Conservation (phyloP, 441 rosid species). For the Euphorbia celastroides region DNA sequence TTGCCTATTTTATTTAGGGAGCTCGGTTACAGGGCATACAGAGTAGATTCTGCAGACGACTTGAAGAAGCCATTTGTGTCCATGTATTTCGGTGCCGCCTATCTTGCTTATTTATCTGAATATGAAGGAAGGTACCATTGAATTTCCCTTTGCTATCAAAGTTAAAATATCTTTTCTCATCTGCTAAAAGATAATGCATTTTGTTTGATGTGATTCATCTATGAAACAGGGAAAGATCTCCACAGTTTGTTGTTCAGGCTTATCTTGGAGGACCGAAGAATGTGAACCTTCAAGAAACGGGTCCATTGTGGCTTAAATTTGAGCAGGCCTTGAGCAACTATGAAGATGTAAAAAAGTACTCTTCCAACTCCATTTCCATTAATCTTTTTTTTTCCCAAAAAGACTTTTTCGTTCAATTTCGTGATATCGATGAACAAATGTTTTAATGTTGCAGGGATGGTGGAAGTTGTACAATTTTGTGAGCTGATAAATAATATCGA, state of each 20-base stretch:
- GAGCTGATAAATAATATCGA: constrained; percentile 9
- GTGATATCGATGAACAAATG: constrained; percentile 8
- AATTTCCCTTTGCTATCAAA: too few species aligned
- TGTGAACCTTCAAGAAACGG: constrained; percentile 49
- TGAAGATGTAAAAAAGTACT: constrained; percentile 39
- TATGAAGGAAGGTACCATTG: constrained; percentile 66
- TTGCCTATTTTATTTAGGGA: constrained; percentile 40
- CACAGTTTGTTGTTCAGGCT: constrained; percentile 72
- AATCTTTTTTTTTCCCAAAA: neutral
- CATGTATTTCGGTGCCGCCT: constrained; percentile 86
- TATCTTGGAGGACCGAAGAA: constrained; percentile 64
- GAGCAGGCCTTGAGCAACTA: constrained; percentile 47
- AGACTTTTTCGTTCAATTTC: neutral
- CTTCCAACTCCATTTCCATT: neutral
- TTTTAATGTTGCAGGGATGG: constrained; percentile 37
- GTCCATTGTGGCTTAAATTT: constrained; percentile 41
- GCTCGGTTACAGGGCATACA: constrained; percentile 71
- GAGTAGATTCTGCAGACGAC: constrained; percentile 58
- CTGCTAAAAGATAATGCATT: too few species aligned
- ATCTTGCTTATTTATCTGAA: constrained; percentile 68
- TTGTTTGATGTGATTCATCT: constrained; percentile 3
- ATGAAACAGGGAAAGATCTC: constrained; percentile 54
- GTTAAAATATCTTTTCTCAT: too few species aligned
- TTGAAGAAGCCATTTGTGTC: constrained; percentile 77
- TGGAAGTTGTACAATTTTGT: constrained; percentile 61